Conservation (phyloP, 805 yeast genomes). For the Wickerhamomyces mucosus region DNA sequence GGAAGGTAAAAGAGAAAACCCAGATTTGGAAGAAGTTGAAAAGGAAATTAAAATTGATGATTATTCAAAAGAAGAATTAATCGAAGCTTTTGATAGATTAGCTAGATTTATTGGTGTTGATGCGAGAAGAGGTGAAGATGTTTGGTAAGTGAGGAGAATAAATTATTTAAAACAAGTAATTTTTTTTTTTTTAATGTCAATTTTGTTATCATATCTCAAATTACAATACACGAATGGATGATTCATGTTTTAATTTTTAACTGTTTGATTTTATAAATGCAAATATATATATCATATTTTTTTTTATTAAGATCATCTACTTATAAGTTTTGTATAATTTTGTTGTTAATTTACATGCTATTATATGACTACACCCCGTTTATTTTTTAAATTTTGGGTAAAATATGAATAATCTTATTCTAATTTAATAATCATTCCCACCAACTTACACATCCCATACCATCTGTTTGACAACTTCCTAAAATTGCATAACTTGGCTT, state of each 20-base stretch:
- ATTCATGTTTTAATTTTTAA: conserved; percentile 2
- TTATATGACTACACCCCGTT: no score
- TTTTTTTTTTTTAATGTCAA: no score
- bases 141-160: conserved; percentile 37
- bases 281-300: no score
- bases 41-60: conserved; percentile 20
- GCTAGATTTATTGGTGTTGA: conserved; percentile 62
- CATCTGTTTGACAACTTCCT: conserved; percentile 91
- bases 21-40: conserved; percentile 23
- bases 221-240: no score
- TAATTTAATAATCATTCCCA: conserved; percentile 68
- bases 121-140: conserved; percentile 39
- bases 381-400: no score
- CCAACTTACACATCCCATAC: conserved; percentile 96
- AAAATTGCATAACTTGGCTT: conserved; percentile 77
- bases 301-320: no score
- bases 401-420: no score
- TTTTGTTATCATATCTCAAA: no score
- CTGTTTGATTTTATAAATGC: no score
- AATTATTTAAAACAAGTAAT: no score
- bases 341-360: no score
- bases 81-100: conserved; percentile 49
- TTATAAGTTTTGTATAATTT: no score
- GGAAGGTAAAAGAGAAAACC: conserved; percentile 38
- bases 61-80: conserved; percentile 37